Base-by-base conservation (phyloP, 2,329 filamentous ascomycete species). In the Proliferodiscus dingleyae region DNA sequence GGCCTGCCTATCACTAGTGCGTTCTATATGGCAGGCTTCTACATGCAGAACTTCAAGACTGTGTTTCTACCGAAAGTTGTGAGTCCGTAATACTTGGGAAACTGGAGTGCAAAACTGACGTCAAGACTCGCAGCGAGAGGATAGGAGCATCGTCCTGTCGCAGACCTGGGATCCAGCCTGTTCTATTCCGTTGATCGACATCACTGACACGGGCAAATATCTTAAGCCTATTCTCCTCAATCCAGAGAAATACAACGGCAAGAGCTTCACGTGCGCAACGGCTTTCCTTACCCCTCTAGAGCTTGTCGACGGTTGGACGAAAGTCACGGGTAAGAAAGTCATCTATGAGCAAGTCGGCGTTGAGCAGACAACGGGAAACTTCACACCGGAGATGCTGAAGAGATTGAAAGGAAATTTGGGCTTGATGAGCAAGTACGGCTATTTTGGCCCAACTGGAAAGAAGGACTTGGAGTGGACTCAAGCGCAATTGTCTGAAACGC, bases 331-430 rank as follows among this genome's bases (percentile, higher is more conserved):
- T 1, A 68, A 65, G 54, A 49, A 23, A 18, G 47, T 56, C 3
- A 46, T 15, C 16, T 54, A 49, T 29, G 41, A 46, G n/a, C 41
- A 49, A 36, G n/a, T 47, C 22, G 83, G 81, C 0, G 76, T 82
- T 50, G 71, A 79, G 1, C 71, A 81, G 56, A 78, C 80, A 5
- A 87, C 83, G 83, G 66, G 73, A 57, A 69, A 40, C 18, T 21
- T 50, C 40, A 36, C 47, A 7, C 26, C 23, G 23, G 41, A 37
- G 8, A 40, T 46, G 42, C 36, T 34, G 15, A 13, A 34, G 9
- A 36, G 41, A 28, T 28, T 42, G 26, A 52, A 44, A 34, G 21
- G 44, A 28, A 23, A 18, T 16, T 16, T 26, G n/a, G 22, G 34
- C 7, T 13, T 42, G n/a, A 38, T 45, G n/a, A 38, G 33, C 18